Base-by-base conservation (phyloP, 345 rosid species). In the Cardamine resedifolia region DNA sequence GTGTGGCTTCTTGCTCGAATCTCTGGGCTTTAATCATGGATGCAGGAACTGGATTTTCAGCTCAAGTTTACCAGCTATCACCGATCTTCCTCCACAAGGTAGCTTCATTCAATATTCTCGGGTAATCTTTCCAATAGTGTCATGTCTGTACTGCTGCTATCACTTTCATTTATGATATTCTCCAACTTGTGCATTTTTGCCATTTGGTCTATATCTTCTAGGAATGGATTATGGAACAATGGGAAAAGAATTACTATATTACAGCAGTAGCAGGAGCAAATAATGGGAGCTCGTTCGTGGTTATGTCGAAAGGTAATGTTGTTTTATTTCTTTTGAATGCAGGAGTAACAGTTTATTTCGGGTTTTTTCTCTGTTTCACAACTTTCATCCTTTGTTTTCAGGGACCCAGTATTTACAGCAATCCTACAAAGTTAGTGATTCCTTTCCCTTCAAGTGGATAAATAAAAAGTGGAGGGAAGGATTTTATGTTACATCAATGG, bases 221-320 rank as follows among this genome's bases (percentile, higher is more conserved):
- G 97, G 97, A 94, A 75, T 94, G 99, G 97, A 91, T 94, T 66
- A 85, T 94, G 96, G 97, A 94, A 74, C 96, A 94, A 51, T 94
- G 97, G 99, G 97, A 94, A 75, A 94, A 87, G 76, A 94, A 87
- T 76, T 91, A 83, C 79, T 94, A 94, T 80, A 89, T 94, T 73
- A 91, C 90, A 78, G 90, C 99, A 72, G 88, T 94, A 49, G 99
- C 97, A 18, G 99, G 99, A 79, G 89, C 93, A 51, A 84, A 75
- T 74, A 86, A 83, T 78, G 98, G 96, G 38, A 89, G 93, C 79
- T 91, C 97, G 10, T 82, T 94, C 26, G 96, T 91, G 75, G 96
- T 94, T 68, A 94, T 94, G 98, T 94, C 98, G 4, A 89, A 94
- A 77, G 98, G 98, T 94, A 56, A 58, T 86, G 76, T 21, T 68